Evolutionary conservation across 805 yeast genomes (phyloP), one percentile per base, ranked within the genome.

Genomic region (Candida krabiensis): DNA sequence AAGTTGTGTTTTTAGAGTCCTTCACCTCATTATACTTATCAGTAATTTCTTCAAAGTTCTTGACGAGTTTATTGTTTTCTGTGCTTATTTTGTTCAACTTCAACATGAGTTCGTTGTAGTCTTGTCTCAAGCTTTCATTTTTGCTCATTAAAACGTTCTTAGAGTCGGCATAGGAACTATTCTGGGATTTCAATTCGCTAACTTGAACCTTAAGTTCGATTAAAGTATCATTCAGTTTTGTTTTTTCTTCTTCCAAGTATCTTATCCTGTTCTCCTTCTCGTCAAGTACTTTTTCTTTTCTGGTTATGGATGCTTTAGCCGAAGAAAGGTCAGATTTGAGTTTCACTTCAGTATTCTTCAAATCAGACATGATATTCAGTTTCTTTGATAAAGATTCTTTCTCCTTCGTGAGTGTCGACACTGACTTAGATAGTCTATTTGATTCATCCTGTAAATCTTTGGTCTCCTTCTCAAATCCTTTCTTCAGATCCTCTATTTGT

Each of bases 261-360:
- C 63, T 65, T 14, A 69, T 50, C 32, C 61, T 59, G 12, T 52
- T 53, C 33, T 68, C 67, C 19, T 58, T 59, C 30, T 71, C 75
- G 9, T 45, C 50, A 16, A 73, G 53, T 25, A 56, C 58, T 40
- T 65, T 63, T 28, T 73, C 77, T 38, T 74, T 76, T 39, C 71
- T 71, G 1, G 63, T 52, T 4, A 76, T 47, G 3, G 76, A 65
- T 0, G 75, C 54, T 37, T 69, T 69, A 18, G 71, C 53, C 3
- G 77, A 66, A 0, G 75, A 71, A 19, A 76, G 54, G 43, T 77
- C 80, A 18, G 73, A 52, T 47, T 75, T 76, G 35, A 70, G 53
- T 5, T 76, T 64, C 5, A 73, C 63, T 22, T 71, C 79, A 19
- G 60, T 60, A 34, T 64, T 54, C 19, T 47, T 53, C n/a, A 69